Evolutionary conservation across 768 basidiomycete species (phyloP).

Genomic region (Mycena capillaripes): DNA sequence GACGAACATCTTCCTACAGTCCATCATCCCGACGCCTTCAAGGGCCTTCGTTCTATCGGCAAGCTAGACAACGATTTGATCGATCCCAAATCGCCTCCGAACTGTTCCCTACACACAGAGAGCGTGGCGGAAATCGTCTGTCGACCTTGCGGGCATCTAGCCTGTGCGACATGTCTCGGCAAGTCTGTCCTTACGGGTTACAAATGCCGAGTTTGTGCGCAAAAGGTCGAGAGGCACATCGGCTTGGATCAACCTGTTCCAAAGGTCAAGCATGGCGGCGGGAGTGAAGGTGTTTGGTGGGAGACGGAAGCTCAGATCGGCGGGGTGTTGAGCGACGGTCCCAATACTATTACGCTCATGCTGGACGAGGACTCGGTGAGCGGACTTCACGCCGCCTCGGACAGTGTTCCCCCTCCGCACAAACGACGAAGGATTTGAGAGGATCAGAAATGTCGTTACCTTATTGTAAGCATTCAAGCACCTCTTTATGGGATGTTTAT

Average conservation of each 20-base stretch:
- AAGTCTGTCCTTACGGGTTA: not conserved
- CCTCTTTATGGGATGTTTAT: no score
- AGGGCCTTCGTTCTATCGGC: not conserved
- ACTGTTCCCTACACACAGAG: not conserved
- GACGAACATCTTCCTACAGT: constrained; percentile 4
- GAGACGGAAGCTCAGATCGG: not conserved
- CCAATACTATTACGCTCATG: not conserved
- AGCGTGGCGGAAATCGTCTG: not conserved
- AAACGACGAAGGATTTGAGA: not conserved
- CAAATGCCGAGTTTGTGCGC: not conserved
- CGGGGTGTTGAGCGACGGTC: not conserved
- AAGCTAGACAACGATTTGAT: not conserved
- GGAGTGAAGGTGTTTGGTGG: constrained; percentile 10
- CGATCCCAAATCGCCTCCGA: not conserved
- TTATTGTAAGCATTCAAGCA: no score
- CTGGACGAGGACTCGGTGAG: not conserved
- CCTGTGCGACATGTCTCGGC: not conserved
- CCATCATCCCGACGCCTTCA: not conserved
- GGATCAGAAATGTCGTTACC: no score
- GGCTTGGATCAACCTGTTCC: constrained; percentile 2
- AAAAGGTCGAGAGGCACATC: not conserved
- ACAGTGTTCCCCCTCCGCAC: not conserved
- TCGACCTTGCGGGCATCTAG: not conserved
- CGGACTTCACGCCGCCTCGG: not conserved
- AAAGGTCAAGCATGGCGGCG: not conserved